phyloP scores from a whole-genome alignment of 768 basidiomycete species.

The Trametes sanguinea region DNA sequence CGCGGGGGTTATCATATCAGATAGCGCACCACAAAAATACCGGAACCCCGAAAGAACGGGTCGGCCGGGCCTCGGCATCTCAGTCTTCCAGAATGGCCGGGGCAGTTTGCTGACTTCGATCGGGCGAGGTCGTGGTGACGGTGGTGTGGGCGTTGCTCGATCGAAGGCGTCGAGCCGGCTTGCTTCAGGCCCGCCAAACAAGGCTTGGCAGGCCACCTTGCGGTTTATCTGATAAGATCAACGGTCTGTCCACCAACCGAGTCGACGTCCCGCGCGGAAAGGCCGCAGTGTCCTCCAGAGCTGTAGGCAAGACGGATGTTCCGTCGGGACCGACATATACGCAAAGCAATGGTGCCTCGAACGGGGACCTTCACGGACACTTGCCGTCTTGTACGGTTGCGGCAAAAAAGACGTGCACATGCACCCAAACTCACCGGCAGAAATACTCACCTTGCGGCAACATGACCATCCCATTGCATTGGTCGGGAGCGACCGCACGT shows the following conservation, averaged over 20 bases:
- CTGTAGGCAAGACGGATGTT: too few species aligned
- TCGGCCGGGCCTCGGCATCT: neutral
- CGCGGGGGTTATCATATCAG: constrained; percentile 15
- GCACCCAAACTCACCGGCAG: neutral
- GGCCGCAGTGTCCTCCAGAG: too few species aligned
- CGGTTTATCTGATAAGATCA: constrained; percentile 7
- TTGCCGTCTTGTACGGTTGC: neutral
- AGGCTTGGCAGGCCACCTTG: constrained; percentile 7
- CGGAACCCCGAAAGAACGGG: neutral
- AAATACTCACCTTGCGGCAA: neutral
- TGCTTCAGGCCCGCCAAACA: neutral
- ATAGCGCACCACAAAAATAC: constrained; percentile 12
- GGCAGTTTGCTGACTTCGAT: neutral
- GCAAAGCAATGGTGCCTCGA: neutral
- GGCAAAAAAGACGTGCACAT: neutral
- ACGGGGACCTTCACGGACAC: neutral
- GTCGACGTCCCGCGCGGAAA: too few species aligned
- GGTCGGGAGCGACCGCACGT: neutral
- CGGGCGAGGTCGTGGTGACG: neutral
- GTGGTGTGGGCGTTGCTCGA: constrained; percentile 5
- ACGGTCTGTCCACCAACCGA: neutral
- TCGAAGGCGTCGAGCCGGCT: neutral
- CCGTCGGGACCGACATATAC: neutral
- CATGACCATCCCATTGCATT: neutral
- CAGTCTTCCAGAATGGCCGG: neutral